Percentiles rank a stretch among this genome's conserved stretches.
Evolutionary conservation across 2,329 filamentous ascomycete genomes (phyloP).

Genomic region (Zalaria sp.): DNA sequence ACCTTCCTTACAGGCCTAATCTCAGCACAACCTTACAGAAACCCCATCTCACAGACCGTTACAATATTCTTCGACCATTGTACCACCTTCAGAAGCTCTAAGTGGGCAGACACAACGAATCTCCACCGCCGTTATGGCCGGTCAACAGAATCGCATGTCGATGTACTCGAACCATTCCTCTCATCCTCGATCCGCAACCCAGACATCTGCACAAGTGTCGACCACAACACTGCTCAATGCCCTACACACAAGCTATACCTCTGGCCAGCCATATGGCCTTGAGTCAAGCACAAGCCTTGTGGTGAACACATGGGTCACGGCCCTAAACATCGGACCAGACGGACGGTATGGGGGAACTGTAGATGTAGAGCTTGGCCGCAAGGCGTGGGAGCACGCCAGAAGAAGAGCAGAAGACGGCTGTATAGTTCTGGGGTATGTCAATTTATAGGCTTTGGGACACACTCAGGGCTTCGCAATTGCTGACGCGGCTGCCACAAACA

Average conservation of each 20-base stretch:
- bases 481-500: conserved; percentile 21
- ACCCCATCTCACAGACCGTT: background rate
- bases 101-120: too few species aligned
- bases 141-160: conserved; percentile 40
- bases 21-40: too few species aligned
- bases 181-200: conserved; percentile 41
- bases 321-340: conserved; percentile 53
- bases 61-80: background rate
- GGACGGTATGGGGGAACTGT: conserved; percentile 63
- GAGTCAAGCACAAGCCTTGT: conserved; percentile 85
- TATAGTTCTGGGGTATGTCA: conserved; percentile 65
- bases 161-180: conserved; percentile 48
- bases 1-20: too few species aligned
- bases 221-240: conserved; percentile 87
- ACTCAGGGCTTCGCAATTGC: conserved; percentile 4
- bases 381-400: conserved; percentile 93
- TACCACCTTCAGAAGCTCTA: background rate
- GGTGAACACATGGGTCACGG: conserved; percentile 90
- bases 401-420: conserved; percentile 91
- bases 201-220: conserved; percentile 67
- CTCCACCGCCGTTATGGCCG: conserved; percentile 28
- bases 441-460: background rate
- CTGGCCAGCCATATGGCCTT: conserved; percentile 67
- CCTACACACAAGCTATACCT: conserved; percentile 76
- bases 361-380: conserved; percentile 60